Evolutionary conservation across 768 basidiomycete species (phyloP).

Genomic region (Lactarius psammicola): DNA sequence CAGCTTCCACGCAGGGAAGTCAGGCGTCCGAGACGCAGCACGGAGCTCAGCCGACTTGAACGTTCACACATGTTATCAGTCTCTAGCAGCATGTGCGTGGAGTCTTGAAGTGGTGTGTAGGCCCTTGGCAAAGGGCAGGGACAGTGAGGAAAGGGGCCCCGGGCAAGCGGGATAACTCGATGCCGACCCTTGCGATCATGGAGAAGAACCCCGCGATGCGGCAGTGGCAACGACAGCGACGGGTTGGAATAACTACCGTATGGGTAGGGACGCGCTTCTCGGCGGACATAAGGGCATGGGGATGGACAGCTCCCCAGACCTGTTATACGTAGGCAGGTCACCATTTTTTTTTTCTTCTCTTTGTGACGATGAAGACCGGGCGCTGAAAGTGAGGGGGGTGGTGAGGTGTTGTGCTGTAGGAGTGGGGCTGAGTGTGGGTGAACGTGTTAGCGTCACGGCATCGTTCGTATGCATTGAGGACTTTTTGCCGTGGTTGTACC

Average conservation of each 20-base stretch:
- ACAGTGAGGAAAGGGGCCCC: neutral
- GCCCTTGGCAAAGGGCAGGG: neutral
- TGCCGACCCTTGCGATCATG: neutral
- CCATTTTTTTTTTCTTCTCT: neutral
- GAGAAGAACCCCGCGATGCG: neutral
- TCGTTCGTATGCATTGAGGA: neutral
- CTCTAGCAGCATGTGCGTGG: neutral
- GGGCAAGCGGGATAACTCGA: neutral
- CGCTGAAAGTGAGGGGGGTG: neutral
- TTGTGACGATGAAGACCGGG: neutral
- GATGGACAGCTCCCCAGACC: neutral
- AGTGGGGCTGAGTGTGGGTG: neutral
- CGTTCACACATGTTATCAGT: neutral
- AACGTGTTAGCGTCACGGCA: neutral
- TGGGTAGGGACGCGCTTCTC: neutral
- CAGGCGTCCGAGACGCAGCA: neutral
- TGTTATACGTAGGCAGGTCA: neutral
- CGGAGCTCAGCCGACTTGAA: neutral
- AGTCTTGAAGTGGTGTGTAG: neutral
- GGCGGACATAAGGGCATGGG: neutral
- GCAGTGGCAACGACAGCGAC: neutral
- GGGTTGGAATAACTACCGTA: neutral
- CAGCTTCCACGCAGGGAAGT: neutral
- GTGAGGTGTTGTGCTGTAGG: neutral
- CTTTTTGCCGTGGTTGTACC: neutral